Evolutionary conservation across 768 basidiomycete species (phyloP).

Genomic region (Rhizopogon vesiculosus): DNA sequence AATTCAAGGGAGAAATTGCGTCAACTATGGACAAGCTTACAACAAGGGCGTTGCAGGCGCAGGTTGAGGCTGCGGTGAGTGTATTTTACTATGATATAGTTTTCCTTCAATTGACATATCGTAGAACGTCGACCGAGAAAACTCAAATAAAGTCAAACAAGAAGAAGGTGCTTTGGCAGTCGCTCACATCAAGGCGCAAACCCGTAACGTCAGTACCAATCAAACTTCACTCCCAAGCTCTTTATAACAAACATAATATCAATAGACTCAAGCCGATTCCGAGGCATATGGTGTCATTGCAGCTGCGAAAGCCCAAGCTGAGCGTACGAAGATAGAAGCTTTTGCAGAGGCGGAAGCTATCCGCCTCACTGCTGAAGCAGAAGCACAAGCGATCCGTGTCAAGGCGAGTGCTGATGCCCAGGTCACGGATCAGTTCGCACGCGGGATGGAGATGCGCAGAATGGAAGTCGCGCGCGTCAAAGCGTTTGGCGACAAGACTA

Average conservation of each 20-base stretch:
- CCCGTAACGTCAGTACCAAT: constrained; percentile 38
- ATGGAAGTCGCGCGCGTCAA: constrained; percentile 57
- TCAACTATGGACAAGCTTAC: constrained; percentile 83
- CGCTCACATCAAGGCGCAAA: constrained; percentile 69
- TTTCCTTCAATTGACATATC: background rate
- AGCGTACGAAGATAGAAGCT: constrained; percentile 63
- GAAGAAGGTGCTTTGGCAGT: constrained; percentile 78
- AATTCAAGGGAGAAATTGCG: constrained; percentile 88
- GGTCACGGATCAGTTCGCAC: constrained; percentile 61
- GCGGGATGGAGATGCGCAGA: constrained; percentile 71
- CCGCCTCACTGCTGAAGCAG: constrained; percentile 69
- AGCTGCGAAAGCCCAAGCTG: constrained; percentile 69
- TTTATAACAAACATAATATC: constrained; percentile 4
- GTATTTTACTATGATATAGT: background rate
- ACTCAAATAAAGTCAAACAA: constrained; percentile 83
- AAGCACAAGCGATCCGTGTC: constrained; percentile 61
- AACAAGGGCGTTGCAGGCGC: constrained; percentile 78
- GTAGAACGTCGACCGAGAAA: constrained; percentile 82
- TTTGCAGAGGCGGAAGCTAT: constrained; percentile 77
- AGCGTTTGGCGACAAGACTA: constrained; percentile 64
- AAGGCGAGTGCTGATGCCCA: constrained; percentile 60
- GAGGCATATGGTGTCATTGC: constrained; percentile 73
- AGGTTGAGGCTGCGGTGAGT: constrained; percentile 79
- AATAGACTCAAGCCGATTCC: constrained; percentile 64
- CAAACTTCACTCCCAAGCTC: background rate